A percentile compares a stretch with the other conserved stretches of the same genome.
phyloP scores from a whole-genome alignment of 768 basidiomycete species.

The Mycena venus region DNA sequence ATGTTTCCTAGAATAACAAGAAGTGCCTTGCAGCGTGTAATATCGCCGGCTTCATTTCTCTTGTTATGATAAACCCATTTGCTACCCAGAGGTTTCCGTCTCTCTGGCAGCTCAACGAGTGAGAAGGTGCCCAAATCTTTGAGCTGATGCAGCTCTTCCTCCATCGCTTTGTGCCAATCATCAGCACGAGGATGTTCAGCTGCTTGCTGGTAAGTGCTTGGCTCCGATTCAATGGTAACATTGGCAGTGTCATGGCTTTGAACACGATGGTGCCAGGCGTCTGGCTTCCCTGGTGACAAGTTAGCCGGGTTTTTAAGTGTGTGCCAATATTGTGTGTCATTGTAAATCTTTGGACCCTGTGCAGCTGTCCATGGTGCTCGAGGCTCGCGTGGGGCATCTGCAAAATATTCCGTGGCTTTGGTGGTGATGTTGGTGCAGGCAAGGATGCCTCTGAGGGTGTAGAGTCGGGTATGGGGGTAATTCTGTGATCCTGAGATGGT shows the following conservation, averaged over 20 bases:
- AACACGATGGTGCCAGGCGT: neutral
- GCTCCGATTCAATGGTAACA: conserved; percentile 6
- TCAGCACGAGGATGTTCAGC: neutral
- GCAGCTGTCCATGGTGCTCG: neutral
- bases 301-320: neutral
- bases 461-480: neutral
- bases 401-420: neutral
- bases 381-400: neutral
- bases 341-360: neutral
- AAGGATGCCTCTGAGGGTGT: neutral
- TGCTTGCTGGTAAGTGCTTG: conserved; percentile 5
- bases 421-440: neutral
- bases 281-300: neutral
- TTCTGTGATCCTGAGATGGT: neutral
- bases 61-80: conserved; percentile 45
- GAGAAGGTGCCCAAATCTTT: neutral
- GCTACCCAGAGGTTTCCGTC: neutral
- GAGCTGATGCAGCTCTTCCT: neutral
- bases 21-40: conserved; percentile 46
- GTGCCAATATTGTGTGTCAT: neutral
- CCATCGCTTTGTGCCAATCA: conserved; percentile 10
- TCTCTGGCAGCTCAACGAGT: neutral
- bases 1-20: conserved; percentile 51
- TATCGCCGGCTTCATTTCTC: conserved; percentile 37
- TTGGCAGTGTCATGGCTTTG: neutral